Percentiles rank a stretch among this genome's conserved stretches.
phyloP scores from a whole-genome alignment of 176 grass and related monocot species.

The barley (Hordeum vulgare) region DNA sequence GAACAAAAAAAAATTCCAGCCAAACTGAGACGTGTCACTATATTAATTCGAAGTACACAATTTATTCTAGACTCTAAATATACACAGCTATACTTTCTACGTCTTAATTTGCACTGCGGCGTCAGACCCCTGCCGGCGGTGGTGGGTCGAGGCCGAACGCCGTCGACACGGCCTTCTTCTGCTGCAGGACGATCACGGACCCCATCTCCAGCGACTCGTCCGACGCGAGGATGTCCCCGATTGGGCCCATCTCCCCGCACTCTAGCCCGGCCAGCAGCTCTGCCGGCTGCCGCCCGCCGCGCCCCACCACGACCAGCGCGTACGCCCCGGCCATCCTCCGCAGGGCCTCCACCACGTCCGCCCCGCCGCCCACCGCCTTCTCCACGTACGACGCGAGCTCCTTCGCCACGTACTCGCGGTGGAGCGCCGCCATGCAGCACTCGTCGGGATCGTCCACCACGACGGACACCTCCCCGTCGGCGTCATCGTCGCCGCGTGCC shows the following conservation, averaged over 20 bases:
- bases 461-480: constrained; percentile 3
- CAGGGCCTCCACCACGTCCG: constrained; percentile 28
- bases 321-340: constrained; percentile 28
- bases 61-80: neutral
- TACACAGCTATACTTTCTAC: constrained; percentile 2
- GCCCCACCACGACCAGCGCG: constrained; percentile 30
- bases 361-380: neutral
- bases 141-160: neutral
- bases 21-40: no score
- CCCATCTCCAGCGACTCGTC: constrained; percentile 30
- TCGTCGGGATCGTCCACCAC: constrained; percentile 27
- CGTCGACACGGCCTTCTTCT: constrained; percentile 1
- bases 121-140: neutral
- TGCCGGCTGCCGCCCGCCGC: constrained; percentile 29
- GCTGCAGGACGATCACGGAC: constrained; percentile 31
- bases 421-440: constrained; percentile 21
- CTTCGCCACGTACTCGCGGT: constrained; percentile 28
- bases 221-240: constrained; percentile 38
- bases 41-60: neutral
- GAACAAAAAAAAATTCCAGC: no score
- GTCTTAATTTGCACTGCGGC: neutral
- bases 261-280: constrained; percentile 28
- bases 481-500: neutral
- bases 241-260: constrained; percentile 20
- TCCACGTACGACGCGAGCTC: constrained; percentile 31